phyloP scores from a whole-genome alignment of 768 basidiomycete genomes.

The Candolleomyces aberdarensis region DNA sequence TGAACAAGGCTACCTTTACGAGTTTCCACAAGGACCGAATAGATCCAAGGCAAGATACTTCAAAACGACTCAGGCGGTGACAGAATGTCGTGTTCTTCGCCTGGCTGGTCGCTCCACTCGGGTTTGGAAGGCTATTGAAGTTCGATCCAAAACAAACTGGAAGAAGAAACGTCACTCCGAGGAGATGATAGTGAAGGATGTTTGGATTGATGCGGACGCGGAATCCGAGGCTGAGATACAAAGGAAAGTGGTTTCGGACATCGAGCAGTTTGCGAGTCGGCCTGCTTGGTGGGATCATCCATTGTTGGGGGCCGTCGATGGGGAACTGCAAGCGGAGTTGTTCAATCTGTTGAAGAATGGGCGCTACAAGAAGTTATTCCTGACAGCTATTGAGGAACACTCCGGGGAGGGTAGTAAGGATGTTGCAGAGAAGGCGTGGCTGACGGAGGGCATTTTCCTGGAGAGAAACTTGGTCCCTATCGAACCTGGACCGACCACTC shows the following conservation, averaged over 20 bases:
- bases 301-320: neutral
- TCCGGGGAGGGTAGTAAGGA: neutral
- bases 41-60: neutral
- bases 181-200: constrained; percentile 3
- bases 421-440: neutral
- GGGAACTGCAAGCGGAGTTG: neutral
- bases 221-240: neutral
- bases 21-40: neutral
- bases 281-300: neutral
- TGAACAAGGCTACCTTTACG: neutral
- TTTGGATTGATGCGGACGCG: neutral
- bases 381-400: neutral
- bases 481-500: too few species aligned
- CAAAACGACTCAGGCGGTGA: neutral
- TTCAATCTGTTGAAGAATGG: neutral
- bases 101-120: neutral
- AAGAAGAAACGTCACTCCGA: neutral
- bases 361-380: neutral
- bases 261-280: neutral
- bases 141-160: neutral
- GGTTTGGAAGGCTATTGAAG: neutral
- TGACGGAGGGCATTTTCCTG: neutral
- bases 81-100: neutral
- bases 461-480: neutral
- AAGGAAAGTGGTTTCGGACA: neutral